phyloP scores from a whole-genome alignment of 2,329 filamentous ascomycete genomes.

The Colletotrichum horii region DNA sequence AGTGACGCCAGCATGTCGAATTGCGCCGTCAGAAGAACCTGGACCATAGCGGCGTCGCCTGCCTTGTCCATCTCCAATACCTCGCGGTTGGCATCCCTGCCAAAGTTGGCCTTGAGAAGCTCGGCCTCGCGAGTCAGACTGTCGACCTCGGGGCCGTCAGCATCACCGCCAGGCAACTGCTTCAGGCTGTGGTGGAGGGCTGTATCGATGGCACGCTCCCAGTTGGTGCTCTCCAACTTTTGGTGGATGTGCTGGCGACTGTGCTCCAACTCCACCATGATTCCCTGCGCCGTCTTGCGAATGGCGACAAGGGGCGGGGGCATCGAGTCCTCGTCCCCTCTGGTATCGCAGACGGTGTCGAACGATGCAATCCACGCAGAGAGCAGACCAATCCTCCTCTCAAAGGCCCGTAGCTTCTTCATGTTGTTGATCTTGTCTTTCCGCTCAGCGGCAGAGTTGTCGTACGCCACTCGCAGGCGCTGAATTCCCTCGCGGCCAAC shows the following conservation, averaged over 20 bases:
- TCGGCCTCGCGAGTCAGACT: conserved; percentile 83
- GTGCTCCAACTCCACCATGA: conserved; percentile 85
- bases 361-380: conserved; percentile 94
- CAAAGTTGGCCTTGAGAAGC: conserved; percentile 81
- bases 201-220: conserved; percentile 87
- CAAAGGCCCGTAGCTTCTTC: conserved; percentile 82
- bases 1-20: conserved; percentile 90
- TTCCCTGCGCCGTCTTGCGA: conserved; percentile 87
- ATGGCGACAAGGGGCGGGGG: conserved; percentile 74
- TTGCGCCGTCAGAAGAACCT: conserved; percentile 85
- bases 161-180: conserved; percentile 75
- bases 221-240: conserved; percentile 77
- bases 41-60: conserved; percentile 78
- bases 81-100: conserved; percentile 77
- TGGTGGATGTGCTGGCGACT: conserved; percentile 92
- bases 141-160: conserved; percentile 71
- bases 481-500: conserved; percentile 79
- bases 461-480: conserved; percentile 82
- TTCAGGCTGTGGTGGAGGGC: conserved; percentile 85
- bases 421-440: conserved; percentile 80
- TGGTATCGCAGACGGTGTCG: conserved; percentile 77
- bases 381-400: conserved; percentile 84
- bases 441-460: conserved; percentile 78
- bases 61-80: conserved; percentile 85
- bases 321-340: conserved; percentile 71